phyloP scores from a whole-genome alignment of 2,329 filamentous ascomycete genomes.

The Colletotrichum euphorbiae region DNA sequence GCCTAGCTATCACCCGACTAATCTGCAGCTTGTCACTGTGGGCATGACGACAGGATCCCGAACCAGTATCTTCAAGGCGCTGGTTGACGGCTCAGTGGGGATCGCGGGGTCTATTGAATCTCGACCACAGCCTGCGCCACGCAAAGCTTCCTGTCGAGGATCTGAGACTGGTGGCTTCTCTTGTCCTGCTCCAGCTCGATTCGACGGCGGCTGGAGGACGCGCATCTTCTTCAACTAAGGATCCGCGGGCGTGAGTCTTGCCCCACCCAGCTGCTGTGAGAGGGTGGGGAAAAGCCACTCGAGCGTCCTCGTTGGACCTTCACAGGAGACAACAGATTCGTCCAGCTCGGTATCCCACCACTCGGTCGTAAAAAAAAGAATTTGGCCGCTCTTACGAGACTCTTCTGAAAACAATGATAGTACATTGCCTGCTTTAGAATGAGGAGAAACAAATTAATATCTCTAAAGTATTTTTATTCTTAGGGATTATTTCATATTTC shows the following conservation, averaged over 20 bases:
- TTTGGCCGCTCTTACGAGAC: too few relatives aligned
- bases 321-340: slow-evolving; percentile 1
- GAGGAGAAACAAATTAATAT: too few relatives aligned
- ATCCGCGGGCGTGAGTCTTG: not conserved
- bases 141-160: slow-evolving; percentile 18
- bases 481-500: too few relatives aligned
- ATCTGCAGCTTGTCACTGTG: slow-evolving; percentile 15
- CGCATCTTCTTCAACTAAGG: slow-evolving; percentile 3
- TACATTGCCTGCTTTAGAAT: too few relatives aligned
- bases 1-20: slow-evolving; percentile 15
- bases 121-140: slow-evolving; percentile 27
- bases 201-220: not conserved
- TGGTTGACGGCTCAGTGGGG: slow-evolving; percentile 22
- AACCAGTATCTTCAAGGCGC: slow-evolving; percentile 16
- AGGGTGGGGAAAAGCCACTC: too few relatives aligned
- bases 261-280: too few relatives aligned
- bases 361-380: too few relatives aligned
- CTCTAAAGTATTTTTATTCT: too few relatives aligned
- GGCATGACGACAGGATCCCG: slow-evolving; percentile 26
- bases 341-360: slow-evolving; percentile 14
- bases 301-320: not conserved
- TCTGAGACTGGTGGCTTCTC: slow-evolving; percentile 21
- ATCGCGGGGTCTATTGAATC: slow-evolving; percentile 32
- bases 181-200: slow-evolving; percentile 9
- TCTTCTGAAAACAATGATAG: too few relatives aligned